phyloP scores from a whole-genome alignment of 192 early-diverging fungal genomes.

The Haplosporangium gracile region DNA sequence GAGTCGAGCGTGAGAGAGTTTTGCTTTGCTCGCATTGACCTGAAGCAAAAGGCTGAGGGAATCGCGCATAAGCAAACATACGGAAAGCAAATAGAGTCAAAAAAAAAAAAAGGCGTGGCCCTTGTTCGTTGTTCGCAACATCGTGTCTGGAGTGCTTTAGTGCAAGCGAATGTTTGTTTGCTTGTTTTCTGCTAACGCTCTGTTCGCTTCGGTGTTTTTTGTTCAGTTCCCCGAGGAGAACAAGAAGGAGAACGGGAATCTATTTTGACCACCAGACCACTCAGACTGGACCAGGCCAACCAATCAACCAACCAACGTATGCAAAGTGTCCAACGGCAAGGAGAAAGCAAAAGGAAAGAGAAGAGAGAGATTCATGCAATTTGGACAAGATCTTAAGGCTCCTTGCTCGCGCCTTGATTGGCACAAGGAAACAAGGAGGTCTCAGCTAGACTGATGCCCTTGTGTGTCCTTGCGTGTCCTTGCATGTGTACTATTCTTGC shows the following conservation, averaged over 20 bases:
- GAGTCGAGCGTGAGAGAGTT: neutral
- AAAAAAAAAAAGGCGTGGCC: neutral
- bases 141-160: too few species aligned
- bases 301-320: neutral
- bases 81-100: neutral
- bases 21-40: constrained; percentile 7
- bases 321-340: neutral
- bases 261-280: constrained; percentile 4
- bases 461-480: too few species aligned
- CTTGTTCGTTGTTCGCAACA: neutral
- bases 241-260: neutral
- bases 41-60: neutral
- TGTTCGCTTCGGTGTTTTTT: constrained; percentile 5
- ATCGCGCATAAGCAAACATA: neutral
- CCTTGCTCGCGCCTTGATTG: neutral
- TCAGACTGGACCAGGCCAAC: neutral
- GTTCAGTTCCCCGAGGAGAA: neutral
- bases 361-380: neutral
- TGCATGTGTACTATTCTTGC: too few species aligned
- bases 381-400: neutral
- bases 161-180: neutral
- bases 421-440: neutral
- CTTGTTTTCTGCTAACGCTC: neutral
- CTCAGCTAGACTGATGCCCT: too few species aligned
- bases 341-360: neutral